Base-by-base conservation (phyloP, 1,139 yeast species). In the Kluyveromyces marxianus region DNA sequence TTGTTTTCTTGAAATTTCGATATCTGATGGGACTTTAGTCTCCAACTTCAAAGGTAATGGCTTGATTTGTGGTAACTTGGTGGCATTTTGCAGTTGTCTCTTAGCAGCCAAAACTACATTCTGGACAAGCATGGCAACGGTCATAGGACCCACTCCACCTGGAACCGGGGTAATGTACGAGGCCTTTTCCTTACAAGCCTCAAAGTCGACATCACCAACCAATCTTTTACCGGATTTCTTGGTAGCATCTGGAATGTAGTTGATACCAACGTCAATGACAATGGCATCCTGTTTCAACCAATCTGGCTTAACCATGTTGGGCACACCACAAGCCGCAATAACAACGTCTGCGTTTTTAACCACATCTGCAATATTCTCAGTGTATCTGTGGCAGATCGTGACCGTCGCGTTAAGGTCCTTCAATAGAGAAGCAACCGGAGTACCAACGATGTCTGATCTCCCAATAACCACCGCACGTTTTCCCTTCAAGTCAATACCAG, bases 111-210 rank as follows among this genome's bases (percentile, higher is more conserved):
- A 70, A 48, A 77, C 69, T 4, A 84, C 85, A 57, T 84, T 84
- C 44, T 81, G 74, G 52, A 85, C 76, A 51, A 84, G 74, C 89
- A 83, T 83, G 39, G 89, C 90, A 37, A 84, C 92, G 30, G 94
- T 84, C 94, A 84, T 84, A 55, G 94, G 94, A 35, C 94, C 94
- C 54, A 84, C 94, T 55, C 94, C 94, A 64, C 94, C 92, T 34
- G 94, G 94, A 44, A 84, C 94, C 4, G 94, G 94, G 4, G 94
- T 83, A 45, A 84, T 71, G 56, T 72, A 78, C 2, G 82, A 69
- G 1, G 88, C 83, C 53, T 71, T 73, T 44, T 72, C 67, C 47
- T 70, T 69, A 46, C 82, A 84, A 34, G 76, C 67, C 44, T 70
- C 79, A 58, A 69, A 83, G 54, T 83, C 89, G 31, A 81, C 92